A percentile compares a stretch with the other conserved stretches of the same genome.
phyloP scores from a whole-genome alignment of 225 moss, liverwort and hornwort genomes.

The Asterella californica region DNA sequence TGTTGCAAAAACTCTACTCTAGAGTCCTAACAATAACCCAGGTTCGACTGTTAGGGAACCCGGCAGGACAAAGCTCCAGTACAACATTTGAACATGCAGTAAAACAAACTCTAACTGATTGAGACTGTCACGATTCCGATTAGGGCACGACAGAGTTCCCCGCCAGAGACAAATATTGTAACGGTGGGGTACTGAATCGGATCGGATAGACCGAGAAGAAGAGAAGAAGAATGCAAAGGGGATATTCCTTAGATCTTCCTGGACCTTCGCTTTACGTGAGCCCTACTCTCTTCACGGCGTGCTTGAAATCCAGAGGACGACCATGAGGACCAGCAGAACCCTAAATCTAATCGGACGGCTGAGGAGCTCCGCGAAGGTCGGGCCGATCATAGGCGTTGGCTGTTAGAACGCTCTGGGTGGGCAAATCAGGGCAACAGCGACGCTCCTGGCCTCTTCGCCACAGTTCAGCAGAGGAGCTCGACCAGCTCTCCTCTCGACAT shows the following conservation, averaged over 20 bases:
- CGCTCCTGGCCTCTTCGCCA: conserved; percentile 15
- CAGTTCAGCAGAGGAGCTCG: conserved; percentile 20
- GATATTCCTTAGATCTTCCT: neutral
- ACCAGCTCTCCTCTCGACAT: conserved; percentile 10
- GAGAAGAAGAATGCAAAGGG: neutral
- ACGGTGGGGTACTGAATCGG: neutral
- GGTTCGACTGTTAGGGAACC: too few species aligned
- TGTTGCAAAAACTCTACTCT: too few species aligned
- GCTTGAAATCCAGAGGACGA: neutral
- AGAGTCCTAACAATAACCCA: too few species aligned
- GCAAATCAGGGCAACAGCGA: conserved; percentile 9
- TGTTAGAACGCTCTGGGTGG: conserved; percentile 6
- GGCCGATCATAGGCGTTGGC: conserved; percentile 18
- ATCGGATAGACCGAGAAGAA: neutral
- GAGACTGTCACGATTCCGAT: too few species aligned
- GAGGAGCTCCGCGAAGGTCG: neutral
- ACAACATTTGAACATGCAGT: too few species aligned
- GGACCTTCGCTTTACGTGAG: neutral
- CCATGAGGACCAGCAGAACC: conserved; percentile 4
- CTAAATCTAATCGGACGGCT: conserved; percentile 14
- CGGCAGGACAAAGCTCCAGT: too few species aligned
- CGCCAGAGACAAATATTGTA: neutral
- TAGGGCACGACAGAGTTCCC: too few species aligned
- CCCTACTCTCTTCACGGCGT: conserved; percentile 6
- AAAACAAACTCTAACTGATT: too few species aligned